Evolutionary conservation across 257 asterid genomes (phyloP), one percentile per base, ranked within the genome.

Genomic region (Penstemon barbatus): DNA sequence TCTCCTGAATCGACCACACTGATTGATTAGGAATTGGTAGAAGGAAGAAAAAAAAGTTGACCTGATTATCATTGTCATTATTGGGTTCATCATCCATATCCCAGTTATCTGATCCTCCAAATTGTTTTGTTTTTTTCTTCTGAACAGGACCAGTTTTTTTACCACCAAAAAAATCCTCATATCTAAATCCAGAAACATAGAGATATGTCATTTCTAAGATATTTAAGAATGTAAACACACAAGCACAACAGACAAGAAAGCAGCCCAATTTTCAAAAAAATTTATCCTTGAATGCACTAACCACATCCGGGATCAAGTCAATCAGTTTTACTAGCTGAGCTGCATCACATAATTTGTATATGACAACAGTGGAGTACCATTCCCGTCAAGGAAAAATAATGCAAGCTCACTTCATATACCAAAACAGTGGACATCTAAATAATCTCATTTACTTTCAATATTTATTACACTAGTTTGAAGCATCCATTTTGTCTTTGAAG

Each of bases 151-250:
- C 75, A 60, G 67, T 48, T 59, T 54, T 84, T 57, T 73, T 80
- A 19, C 75, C 78, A 66, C 79, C 88, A 84, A 94, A 94, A 77
- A 91, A 89, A 66, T 89, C 97, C 25, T 87, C 95, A 74, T 89
- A 92, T 74, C 98, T 92, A 75, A 66, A 68, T 41, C 50, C 61
- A 72, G 48, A 78, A 62, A 59, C 39, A 79, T 37, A 73, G 57
- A 55, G 45, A 38, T 52, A 25, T 66, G 12, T 10, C 37, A 55
- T 63, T 66, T 62, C 39, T 12, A 53, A 65, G 43, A 65, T 63
- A 48, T 44, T 41, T 60, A 53, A 8, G 63, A 12, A 68, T 55
- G 39, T 38, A 71, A 25, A 63, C 11, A 37, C 6, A 33, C 37
- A 66, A 66, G 10, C 73, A 57, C 65, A 55, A 10, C 48, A 67